These are phyloP conservation scores for Jacaranda mimosifolia DNA, from an alignment of 257 asterid species.

Conservation along the genomic window DNA sequence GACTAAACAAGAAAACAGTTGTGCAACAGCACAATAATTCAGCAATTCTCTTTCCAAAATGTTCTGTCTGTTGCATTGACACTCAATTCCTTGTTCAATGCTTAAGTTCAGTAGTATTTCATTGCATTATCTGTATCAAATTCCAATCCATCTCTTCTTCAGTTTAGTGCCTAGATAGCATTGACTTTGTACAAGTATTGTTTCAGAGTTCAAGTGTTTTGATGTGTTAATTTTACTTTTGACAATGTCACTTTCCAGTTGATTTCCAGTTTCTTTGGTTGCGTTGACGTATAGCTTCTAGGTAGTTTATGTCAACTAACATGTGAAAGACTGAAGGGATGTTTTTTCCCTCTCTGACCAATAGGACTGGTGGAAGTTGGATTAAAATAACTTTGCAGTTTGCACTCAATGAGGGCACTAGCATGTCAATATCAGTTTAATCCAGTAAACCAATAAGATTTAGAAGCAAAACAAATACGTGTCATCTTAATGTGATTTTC, in stretches of 20 bases:
- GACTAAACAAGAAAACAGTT: too few species aligned
- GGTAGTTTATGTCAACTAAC: background rate
- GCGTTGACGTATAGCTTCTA: background rate
- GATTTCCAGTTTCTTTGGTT: background rate
- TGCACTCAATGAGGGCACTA: background rate
- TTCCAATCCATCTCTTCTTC: background rate
- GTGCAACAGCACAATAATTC: background rate
- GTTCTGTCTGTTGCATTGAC: background rate
- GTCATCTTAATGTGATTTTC: background rate
- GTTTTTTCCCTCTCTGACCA: background rate
- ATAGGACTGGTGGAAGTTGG: background rate
- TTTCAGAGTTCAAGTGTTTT: background rate
- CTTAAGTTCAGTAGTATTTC: background rate
- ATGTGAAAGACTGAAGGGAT: background rate
- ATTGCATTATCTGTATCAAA: background rate
- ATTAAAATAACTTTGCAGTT: background rate
- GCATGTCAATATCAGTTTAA: background rate
- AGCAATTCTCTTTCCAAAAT: background rate
- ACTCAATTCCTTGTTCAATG: background rate
- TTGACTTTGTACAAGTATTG: background rate
- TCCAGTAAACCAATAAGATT: background rate
- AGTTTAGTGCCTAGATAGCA: background rate
- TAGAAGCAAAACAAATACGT: background rate
- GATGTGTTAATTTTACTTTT: background rate
- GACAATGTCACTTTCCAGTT: background rate